These are phyloP conservation scores for Tuber magnatum DNA, from an alignment of 495 filamentous ascomycete species.

Conservation along the genomic window DNA sequence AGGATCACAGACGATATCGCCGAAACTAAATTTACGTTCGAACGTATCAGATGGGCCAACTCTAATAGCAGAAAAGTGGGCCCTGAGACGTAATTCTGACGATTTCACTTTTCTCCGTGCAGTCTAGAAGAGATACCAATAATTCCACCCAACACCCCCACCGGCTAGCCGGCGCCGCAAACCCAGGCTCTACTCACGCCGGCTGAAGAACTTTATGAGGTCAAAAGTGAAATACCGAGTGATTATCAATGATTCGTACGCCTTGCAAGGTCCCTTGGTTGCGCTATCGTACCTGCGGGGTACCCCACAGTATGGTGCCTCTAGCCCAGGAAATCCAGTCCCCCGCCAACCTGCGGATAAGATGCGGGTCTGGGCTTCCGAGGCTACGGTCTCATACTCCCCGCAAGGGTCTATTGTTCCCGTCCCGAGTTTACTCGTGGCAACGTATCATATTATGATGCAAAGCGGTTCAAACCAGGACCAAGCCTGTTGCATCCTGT, in stretches of 20 bases:
- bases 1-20: background rate
- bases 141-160: background rate
- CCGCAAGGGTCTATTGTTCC: background rate
- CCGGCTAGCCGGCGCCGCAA: background rate
- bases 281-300: background rate
- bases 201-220: background rate
- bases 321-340: too few species aligned
- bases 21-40: background rate
- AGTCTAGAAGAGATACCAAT: background rate
- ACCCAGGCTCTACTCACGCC: background rate
- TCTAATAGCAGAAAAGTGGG: background rate
- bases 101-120: background rate
- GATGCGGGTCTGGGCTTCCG: too few species aligned
- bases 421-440: background rate
- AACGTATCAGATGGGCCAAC: background rate
- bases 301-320: background rate
- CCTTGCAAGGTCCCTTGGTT: background rate
- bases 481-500: too few species aligned
- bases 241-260: background rate
- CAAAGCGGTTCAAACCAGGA: too few species aligned
- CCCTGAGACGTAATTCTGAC: background rate
- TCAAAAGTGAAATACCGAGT: background rate
- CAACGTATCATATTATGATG: background rate
- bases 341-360: too few species aligned
- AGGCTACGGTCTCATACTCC: background rate